These are phyloP conservation scores for Xylariales sp. DNA, from an alignment of 2,329 filamentous ascomycete genomes.

Conservation along the genomic window DNA sequence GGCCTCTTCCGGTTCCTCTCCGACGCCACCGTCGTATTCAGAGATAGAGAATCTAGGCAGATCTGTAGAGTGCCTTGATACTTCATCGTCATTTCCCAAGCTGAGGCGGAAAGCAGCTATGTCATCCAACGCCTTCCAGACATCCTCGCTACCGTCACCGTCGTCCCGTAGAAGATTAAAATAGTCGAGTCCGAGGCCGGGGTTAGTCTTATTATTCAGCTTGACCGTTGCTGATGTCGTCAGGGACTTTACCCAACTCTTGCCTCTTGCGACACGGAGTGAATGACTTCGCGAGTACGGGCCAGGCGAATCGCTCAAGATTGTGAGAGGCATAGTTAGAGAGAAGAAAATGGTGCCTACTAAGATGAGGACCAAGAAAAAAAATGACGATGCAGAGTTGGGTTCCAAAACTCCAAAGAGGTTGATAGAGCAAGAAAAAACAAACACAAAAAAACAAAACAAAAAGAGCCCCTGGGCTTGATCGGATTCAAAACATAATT, in stretches of 20 bases:
- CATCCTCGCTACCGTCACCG: conserved; percentile 49
- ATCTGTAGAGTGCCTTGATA: conserved; percentile 37
- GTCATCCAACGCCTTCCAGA: conserved; percentile 55
- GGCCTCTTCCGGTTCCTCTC: conserved; percentile 29
- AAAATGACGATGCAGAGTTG: conserved; percentile 51
- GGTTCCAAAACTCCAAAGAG: conserved; percentile 59
- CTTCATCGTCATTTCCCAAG: conserved; percentile 50
- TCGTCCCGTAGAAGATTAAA: conserved; percentile 50
- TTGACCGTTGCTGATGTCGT: conserved; percentile 46
- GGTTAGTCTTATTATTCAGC: conserved; percentile 46
- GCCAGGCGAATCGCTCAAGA: conserved; percentile 48
- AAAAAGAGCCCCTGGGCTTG: conserved; percentile 41
- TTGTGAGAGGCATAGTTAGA: conserved; percentile 46
- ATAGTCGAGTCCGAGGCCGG: conserved; percentile 49
- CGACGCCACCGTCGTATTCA: conserved; percentile 36
- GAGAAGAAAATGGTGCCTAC: conserved; percentile 38
- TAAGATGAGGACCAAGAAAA: conserved; percentile 50
- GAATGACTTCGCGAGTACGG: conserved; percentile 53
- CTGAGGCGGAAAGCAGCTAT: conserved; percentile 56
- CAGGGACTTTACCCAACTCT: conserved; percentile 54
- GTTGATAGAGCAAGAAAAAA: conserved; percentile 49
- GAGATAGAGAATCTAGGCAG: conserved; percentile 47
- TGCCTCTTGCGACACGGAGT: conserved; percentile 52
- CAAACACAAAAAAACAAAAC: conserved; percentile 48
- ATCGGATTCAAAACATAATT: conserved; percentile 56